Evolutionary conservation across 2,329 filamentous ascomycete genomes (phyloP).

Genomic region (Colletotrichum higginsianum): DNA sequence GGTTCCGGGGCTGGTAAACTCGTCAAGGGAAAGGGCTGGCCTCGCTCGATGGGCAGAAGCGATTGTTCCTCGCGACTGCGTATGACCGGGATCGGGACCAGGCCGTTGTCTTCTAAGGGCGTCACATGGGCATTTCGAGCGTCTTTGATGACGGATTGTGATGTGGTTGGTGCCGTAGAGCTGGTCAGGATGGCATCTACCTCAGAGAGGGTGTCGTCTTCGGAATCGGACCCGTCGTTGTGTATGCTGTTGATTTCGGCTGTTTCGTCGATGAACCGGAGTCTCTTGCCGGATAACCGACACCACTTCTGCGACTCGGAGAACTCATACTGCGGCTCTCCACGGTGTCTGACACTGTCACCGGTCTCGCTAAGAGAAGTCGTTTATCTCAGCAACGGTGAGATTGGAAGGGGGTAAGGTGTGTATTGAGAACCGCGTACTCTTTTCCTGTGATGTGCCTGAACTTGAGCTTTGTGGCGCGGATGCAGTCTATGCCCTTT

Average conservation of each 20-base stretch:
- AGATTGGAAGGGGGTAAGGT: too few relatives aligned
- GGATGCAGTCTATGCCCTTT: conserved; percentile 8
- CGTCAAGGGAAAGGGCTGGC: background rate
- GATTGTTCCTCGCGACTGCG: background rate
- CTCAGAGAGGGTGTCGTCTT: conserved; percentile 15
- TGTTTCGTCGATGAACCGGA: conserved; percentile 35
- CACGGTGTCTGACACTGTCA: background rate
- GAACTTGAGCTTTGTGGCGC: conserved; percentile 24
- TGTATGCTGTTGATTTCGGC: conserved; percentile 25
- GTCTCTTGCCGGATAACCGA: conserved; percentile 4
- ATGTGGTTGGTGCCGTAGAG: background rate
- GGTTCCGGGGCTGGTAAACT: conserved; percentile 13
- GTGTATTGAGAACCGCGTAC: background rate
- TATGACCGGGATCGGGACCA: background rate
- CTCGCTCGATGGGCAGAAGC: background rate
- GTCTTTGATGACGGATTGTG: background rate
- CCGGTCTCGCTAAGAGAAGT: background rate
- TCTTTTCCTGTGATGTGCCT: conserved; percentile 16
- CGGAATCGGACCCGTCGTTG: conserved; percentile 26
- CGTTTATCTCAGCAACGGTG: background rate
- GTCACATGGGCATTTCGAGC: background rate
- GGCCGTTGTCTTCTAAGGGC: too few relatives aligned
- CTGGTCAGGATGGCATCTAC: background rate
- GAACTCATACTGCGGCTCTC: conserved; percentile 24
- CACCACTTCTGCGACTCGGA: conserved; percentile 29